phyloP scores from a whole-genome alignment of 768 basidiomycete species.

The Tricholoma terreum region DNA sequence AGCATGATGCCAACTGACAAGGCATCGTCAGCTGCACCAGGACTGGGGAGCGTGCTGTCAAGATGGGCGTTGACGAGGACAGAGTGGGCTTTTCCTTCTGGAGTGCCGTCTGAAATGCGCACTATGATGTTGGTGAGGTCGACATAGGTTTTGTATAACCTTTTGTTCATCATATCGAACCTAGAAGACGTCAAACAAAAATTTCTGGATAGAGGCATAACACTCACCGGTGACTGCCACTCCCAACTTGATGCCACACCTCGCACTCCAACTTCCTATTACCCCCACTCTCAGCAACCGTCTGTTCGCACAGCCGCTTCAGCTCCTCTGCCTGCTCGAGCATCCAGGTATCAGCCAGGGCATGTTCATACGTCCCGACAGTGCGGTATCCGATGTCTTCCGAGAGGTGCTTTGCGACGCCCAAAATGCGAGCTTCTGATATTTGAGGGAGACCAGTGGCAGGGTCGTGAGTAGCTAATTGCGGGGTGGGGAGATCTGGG shows the following conservation, averaged over 20 bases:
- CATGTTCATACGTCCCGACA: constrained; percentile 88
- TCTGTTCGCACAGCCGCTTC: constrained; percentile 57
- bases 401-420: constrained; percentile 63
- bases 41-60: constrained; percentile 86
- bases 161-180: constrained; percentile 89
- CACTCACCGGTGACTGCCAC: constrained; percentile 80
- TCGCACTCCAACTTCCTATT: constrained; percentile 77
- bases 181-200: constrained; percentile 32
- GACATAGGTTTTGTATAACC: constrained; percentile 83
- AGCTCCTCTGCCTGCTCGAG: constrained; percentile 60
- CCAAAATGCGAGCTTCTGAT: constrained; percentile 67
- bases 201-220: background rate
- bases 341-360: constrained; percentile 82
- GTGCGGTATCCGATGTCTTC: constrained; percentile 90
- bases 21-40: constrained; percentile 87
- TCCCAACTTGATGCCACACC: constrained; percentile 87
- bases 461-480: constrained; percentile 57
- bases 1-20: constrained; percentile 89
- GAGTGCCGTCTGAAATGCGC: constrained; percentile 77
- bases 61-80: constrained; percentile 87
- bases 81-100: constrained; percentile 72
- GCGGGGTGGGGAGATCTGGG: constrained; percentile 56
- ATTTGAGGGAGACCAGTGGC: constrained; percentile 61
- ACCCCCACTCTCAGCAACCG: constrained; percentile 36
- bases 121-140: constrained; percentile 88